Evolutionary conservation across 2,329 filamentous ascomycete genomes (phyloP), one percentile per base, ranked within the genome.

Genomic region (Fragosphaeria purpurea): DNA sequence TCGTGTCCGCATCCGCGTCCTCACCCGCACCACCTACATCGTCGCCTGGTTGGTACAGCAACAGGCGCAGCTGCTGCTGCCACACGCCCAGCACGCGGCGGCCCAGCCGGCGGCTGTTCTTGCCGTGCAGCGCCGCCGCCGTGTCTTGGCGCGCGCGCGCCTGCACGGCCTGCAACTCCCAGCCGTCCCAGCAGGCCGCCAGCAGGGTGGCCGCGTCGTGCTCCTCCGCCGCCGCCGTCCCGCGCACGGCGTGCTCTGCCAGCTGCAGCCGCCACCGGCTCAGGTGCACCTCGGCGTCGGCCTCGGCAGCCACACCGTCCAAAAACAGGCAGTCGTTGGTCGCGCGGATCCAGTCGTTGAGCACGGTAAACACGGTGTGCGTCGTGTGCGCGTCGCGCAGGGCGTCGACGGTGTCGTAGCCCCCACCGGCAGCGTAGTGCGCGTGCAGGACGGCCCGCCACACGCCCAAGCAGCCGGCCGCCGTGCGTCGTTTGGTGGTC

Each of bases 131-230:
- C n/a, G 53, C 55, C 1, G 49, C 38, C 1, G 57, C 54, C 38
- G 57, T 57, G 53, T 57, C 54, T 13, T 46, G 31, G 0, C 50
- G 45, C 1, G 55, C 57, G 22, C 53, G 50, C 2, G 52, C 50
- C 54, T 59, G 57, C n/a, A 60, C 55, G 32, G 55, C 53, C 48
- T 58, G 53, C 44, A 60, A 54, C 46, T 60, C 57, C 58, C 58
- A 60, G 47, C 51, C 53, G 44, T 53, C 53, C 48, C 54, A 55
- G 32, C 48, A 41, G n/a, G 44, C 49, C 2, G 42, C 41, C 40
- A 55, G 46, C 4, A 34, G 44, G 1, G 41, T 32, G 12, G 53
- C 51, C 4, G 44, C 44, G 33, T 53, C 55, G 48, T 55, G 56
- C 34, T 51, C 52, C 13, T 46, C 53, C 5, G 57, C 56, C 3